phyloP scores from a whole-genome alignment of 2,329 filamentous ascomycete genomes.

The Shiraia sp. region DNA sequence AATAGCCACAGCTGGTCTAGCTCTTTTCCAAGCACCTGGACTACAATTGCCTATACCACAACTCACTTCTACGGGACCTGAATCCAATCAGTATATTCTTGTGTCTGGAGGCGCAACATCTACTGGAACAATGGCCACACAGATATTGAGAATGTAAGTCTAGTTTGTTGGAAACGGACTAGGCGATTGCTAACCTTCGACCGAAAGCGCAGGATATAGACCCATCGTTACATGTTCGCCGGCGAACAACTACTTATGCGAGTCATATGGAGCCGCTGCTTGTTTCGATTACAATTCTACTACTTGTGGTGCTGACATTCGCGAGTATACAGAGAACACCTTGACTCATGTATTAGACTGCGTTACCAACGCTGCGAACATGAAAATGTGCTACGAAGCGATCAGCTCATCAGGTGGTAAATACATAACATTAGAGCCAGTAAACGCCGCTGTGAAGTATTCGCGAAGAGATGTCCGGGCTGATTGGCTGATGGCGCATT shows the following conservation, averaged over 20 bases:
- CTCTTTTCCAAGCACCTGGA: too few species aligned
- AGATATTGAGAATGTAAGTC: slow-evolving; percentile 36
- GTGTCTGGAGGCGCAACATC: slow-evolving; percentile 53
- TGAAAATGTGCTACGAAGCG: slow-evolving; percentile 21
- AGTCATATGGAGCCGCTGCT: slow-evolving; percentile 47
- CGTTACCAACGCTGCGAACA: slow-evolving; percentile 36
- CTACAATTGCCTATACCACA: slow-evolving; percentile 1
- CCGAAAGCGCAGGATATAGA: slow-evolving; percentile 37
- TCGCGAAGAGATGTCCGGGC: slow-evolving; percentile 12
- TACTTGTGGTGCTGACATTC: slow-evolving; percentile 39
- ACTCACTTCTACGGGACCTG: background rate
- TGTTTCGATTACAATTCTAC: slow-evolving; percentile 52
- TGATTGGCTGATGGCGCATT: slow-evolving; percentile 16
- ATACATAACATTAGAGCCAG: slow-evolving; percentile 22
- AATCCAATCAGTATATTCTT: slow-evolving; percentile 35
- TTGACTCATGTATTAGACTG: slow-evolving; percentile 52
- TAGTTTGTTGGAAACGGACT: background rate
- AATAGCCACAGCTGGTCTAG: slow-evolving; percentile 6
- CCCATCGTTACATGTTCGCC: slow-evolving; percentile 54
- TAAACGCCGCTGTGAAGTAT: background rate
- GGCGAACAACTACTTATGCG: slow-evolving; percentile 43
- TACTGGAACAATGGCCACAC: slow-evolving; percentile 50
- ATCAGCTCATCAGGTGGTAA: slow-evolving; percentile 19
- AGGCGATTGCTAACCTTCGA: background rate
- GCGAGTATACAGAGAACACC: slow-evolving; percentile 43